These are phyloP conservation scores for Exophiala lecanii-corni DNA, from an alignment of 2,329 filamentous ascomycete genomes.

Conservation along the genomic window DNA sequence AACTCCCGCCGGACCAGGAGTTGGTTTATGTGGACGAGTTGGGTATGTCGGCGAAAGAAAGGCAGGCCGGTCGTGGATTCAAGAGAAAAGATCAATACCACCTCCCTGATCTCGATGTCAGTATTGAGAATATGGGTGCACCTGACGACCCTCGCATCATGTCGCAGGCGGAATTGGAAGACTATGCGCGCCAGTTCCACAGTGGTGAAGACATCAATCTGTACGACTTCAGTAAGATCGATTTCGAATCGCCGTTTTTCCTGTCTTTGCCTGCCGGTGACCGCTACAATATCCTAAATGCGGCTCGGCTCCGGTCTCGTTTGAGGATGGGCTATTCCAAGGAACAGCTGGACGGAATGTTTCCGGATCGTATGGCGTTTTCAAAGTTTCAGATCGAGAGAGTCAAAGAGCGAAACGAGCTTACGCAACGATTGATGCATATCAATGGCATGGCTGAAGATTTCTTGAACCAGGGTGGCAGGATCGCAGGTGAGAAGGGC, in stretches of 20 bases:
- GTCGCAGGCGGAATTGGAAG: slow-evolving; percentile 88
- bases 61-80: slow-evolving; percentile 66
- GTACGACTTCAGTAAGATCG: slow-evolving; percentile 98
- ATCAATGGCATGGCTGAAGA: slow-evolving; percentile 83
- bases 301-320: slow-evolving; percentile 78
- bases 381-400: slow-evolving; percentile 94
- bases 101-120: slow-evolving; percentile 74
- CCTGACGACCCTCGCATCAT: slow-evolving; percentile 93
- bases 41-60: slow-evolving; percentile 72
- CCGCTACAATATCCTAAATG: slow-evolving; percentile 95
- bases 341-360: slow-evolving; percentile 94
- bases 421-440: slow-evolving; percentile 92
- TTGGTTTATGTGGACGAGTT: slow-evolving; percentile 90
- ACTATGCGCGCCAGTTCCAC: slow-evolving; percentile 89
- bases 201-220: slow-evolving; percentile 80
- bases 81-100: slow-evolving; percentile 93
- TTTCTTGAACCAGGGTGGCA: slow-evolving; percentile 51
- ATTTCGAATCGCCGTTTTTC: slow-evolving; percentile 95
- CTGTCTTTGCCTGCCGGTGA: slow-evolving; percentile 82
- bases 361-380: slow-evolving; percentile 95
- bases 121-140: slow-evolving; percentile 78
- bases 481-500: slow-evolving; percentile 67
- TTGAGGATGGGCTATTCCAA: slow-evolving; percentile 95
- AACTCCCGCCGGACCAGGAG: slow-evolving; percentile 61
- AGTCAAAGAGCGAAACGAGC: slow-evolving; percentile 84